phyloP scores from a whole-genome alignment of 2,329 filamentous ascomycete species.

The Epichloe uncinata region DNA sequence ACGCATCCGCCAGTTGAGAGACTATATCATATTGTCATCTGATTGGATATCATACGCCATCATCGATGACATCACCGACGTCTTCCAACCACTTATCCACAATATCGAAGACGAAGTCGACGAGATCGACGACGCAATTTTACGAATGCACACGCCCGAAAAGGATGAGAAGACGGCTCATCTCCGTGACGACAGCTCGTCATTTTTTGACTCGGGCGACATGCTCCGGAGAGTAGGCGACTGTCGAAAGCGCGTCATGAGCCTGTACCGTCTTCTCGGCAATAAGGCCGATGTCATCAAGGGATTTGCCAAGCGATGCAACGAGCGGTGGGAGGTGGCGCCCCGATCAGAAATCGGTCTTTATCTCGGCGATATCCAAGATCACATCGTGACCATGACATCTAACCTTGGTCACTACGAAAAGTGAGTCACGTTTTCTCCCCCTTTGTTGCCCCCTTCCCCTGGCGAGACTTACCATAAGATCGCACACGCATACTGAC shows the following conservation, averaged over 20 bases:
- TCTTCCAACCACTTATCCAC: constrained; percentile 84
- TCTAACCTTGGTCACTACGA: constrained; percentile 92
- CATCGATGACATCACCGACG: constrained; percentile 96
- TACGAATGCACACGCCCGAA: constrained; percentile 60
- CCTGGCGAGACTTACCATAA: neutral
- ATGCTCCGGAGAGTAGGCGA: constrained; percentile 91
- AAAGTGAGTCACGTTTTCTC: constrained; percentile 46
- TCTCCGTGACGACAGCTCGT: constrained; percentile 30
- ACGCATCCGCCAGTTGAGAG: constrained; percentile 81
- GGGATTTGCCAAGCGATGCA: constrained; percentile 95
- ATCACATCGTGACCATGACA: constrained; percentile 98
- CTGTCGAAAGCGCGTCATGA: constrained; percentile 95
- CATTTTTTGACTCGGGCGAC: constrained; percentile 42
- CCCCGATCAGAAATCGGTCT: constrained; percentile 93
- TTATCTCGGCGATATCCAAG: constrained; percentile 95
- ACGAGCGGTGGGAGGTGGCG: constrained; percentile 94
- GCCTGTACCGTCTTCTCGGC: constrained; percentile 77
- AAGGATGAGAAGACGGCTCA: constrained; percentile 32
- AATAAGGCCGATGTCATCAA: constrained; percentile 99
- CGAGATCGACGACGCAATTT: constrained; percentile 85
- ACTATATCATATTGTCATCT: constrained; percentile 83
- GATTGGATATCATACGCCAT: constrained; percentile 99
- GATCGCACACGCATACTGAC: neutral
- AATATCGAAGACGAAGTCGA: constrained; percentile 93
- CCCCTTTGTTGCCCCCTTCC: neutral